Percentiles rank a stretch among this genome's conserved stretches.
phyloP scores from a whole-genome alignment of 2,329 filamentous ascomycete genomes.

The Beauveria sp. region DNA sequence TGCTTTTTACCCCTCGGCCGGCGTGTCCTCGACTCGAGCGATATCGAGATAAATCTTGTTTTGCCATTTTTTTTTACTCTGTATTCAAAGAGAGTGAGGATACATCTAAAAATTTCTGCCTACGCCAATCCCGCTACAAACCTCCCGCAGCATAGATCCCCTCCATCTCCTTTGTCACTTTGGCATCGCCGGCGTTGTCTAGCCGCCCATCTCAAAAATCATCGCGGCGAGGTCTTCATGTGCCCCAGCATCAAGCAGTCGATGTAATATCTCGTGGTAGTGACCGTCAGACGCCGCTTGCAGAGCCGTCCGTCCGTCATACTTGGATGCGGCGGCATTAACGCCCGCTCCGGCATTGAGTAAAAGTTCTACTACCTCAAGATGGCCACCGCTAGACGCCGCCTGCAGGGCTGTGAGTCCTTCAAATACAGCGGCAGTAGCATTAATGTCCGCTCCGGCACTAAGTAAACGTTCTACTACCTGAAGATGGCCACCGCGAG shows the following conservation, averaged over 20 bases:
- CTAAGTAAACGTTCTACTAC: too few species aligned
- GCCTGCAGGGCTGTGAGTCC: background rate
- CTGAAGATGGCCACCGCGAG: too few species aligned
- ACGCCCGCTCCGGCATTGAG: background rate
- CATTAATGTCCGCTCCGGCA: background rate
- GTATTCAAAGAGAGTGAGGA: too few species aligned
- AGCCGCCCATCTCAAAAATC: background rate
- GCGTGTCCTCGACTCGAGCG: background rate
- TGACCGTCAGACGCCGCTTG: too few species aligned
- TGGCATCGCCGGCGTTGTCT: constrained; percentile 3
- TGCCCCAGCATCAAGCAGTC: too few species aligned
- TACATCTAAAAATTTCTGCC: too few species aligned
- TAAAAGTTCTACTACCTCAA: background rate
- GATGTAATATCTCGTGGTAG: too few species aligned
- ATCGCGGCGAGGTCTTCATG: too few species aligned
- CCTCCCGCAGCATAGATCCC: background rate
- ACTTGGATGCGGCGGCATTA: background rate
- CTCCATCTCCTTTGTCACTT: constrained; percentile 1
- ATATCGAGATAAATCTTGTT: too few species aligned
- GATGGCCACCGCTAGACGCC: background rate
- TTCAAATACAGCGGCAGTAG: rapidly evolving
- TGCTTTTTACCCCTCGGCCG: background rate
- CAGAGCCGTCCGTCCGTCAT: background rate
- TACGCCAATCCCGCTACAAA: too few species aligned
- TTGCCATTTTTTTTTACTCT: too few species aligned